phyloP scores from a whole-genome alignment of 768 basidiomycete species.

The Mycena capillaripes region DNA sequence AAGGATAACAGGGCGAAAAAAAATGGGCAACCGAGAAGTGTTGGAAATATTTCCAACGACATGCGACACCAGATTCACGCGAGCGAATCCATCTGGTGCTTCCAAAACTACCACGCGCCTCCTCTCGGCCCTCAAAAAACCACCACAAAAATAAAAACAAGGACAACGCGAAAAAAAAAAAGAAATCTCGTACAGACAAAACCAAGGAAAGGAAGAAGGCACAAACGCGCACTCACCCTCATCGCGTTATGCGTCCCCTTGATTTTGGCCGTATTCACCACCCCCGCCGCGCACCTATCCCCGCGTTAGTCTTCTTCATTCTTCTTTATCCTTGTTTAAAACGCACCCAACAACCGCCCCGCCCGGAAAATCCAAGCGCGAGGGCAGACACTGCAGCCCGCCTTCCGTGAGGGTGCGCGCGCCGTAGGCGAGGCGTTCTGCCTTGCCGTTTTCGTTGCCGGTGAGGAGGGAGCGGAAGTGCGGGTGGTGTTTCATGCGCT shows the following conservation, averaged over 20 bases:
- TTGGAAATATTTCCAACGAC: too few species aligned
- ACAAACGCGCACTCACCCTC: conserved; percentile 65
- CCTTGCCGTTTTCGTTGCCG: conserved; percentile 44
- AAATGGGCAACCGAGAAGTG: too few species aligned
- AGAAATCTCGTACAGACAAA: too few species aligned
- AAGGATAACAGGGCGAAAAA: too few species aligned
- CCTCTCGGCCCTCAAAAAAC: too few species aligned
- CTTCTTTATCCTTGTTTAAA: too few species aligned
- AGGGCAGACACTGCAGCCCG: conserved; percentile 92
- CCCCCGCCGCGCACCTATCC: conserved; percentile 85
- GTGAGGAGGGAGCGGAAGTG: conserved; percentile 84
- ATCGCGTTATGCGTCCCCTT: conserved; percentile 99
- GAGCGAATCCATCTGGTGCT: too few species aligned
- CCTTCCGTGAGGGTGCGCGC: conserved; percentile 94
- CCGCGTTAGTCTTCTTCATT: background rate
- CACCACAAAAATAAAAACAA: too few species aligned
- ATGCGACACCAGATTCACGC: too few species aligned
- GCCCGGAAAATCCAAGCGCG: conserved; percentile 88
- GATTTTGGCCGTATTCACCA: conserved; percentile 97
- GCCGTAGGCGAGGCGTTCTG: conserved; percentile 85
- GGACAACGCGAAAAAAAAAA: too few species aligned
- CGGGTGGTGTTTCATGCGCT: conserved; percentile 96
- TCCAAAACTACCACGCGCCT: too few species aligned
- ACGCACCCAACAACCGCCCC: conserved; percentile 86
- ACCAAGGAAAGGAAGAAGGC: too few species aligned